These are phyloP conservation scores for Exophiala calicioides DNA, from an alignment of 2,329 filamentous ascomycete genomes.

Conservation along the genomic window DNA sequence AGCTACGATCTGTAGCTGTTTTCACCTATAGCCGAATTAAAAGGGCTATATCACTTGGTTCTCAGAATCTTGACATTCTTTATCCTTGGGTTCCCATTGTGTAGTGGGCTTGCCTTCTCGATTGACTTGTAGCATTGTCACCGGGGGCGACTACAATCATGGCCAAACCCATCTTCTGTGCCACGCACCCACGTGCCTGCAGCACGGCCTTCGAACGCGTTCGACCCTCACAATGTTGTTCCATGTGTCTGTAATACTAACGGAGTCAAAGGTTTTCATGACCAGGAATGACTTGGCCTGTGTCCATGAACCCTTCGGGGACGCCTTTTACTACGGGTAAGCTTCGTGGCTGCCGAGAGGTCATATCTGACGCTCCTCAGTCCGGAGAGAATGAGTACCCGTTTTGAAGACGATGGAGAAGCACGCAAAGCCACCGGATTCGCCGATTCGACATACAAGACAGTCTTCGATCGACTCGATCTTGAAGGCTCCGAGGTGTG, in stretches of 20 bases:
- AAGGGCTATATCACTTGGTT: constrained; percentile 21
- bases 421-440: constrained; percentile 47
- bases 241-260: constrained; percentile 12
- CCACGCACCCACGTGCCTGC: constrained; percentile 90
- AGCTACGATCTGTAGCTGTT: constrained; percentile 6
- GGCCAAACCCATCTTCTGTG: constrained; percentile 79
- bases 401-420: constrained; percentile 71
- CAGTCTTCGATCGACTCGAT: constrained; percentile 75
- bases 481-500: constrained; percentile 72
- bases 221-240: constrained; percentile 3
- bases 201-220: constrained; percentile 97
- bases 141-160: constrained; percentile 17
- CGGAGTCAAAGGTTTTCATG: constrained; percentile 78
- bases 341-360: neutral
- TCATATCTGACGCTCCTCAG: constrained; percentile 53
- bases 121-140: constrained; percentile 28
- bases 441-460: constrained; percentile 49
- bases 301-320: constrained; percentile 93
- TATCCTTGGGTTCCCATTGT: constrained; percentile 5
- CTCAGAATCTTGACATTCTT: constrained; percentile 23
- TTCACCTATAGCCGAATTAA: constrained; percentile 20
- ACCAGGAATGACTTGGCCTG: constrained; percentile 81
- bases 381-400: constrained; percentile 77
- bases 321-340: constrained; percentile 76
- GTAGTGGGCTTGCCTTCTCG: constrained; percentile 6